These are phyloP conservation scores for Falciphora oryzae DNA, from an alignment of 2,329 filamentous ascomycete genomes.

Conservation along the genomic window DNA sequence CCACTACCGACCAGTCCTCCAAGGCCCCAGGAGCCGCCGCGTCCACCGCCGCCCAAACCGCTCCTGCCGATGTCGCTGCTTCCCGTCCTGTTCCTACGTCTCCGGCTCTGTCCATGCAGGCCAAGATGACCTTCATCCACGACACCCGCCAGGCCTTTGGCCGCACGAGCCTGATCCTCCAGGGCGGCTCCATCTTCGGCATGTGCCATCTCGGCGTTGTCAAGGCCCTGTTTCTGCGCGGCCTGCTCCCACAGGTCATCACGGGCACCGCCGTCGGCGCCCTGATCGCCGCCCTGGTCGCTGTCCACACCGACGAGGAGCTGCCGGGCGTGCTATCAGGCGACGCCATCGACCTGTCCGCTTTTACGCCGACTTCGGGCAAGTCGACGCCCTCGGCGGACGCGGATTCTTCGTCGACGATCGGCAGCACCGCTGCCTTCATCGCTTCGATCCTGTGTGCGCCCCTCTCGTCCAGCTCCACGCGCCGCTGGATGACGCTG, in stretches of 20 bases:
- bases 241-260: constrained; percentile 81
- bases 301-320: constrained; percentile 81
- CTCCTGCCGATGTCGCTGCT: neutral
- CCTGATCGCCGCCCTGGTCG: constrained; percentile 80
- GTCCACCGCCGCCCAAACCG: too few species aligned
- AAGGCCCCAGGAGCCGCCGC: too few species aligned
- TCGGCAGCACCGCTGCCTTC: neutral
- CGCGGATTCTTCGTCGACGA: neutral
- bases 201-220: constrained; percentile 87
- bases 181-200: constrained; percentile 88
- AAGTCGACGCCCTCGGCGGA: constrained; percentile 17
- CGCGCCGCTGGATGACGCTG: constrained; percentile 47
- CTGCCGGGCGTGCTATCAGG: constrained; percentile 71
- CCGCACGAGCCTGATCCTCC: constrained; percentile 75
- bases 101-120: constrained; percentile 2
- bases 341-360: constrained; percentile 74
- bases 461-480: neutral
- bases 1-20: neutral
- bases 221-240: constrained; percentile 75
- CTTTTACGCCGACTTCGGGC: constrained; percentile 47
- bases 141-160: constrained; percentile 87
- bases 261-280: constrained; percentile 88
- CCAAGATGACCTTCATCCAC: constrained; percentile 42
- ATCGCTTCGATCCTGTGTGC: neutral
- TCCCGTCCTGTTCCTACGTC: too few species aligned